A percentile compares a stretch with the other conserved stretches of the same genome.
Conservation (phyloP, 1,139 yeast species). For the Saccharomycopsis hybrid region DNA sequence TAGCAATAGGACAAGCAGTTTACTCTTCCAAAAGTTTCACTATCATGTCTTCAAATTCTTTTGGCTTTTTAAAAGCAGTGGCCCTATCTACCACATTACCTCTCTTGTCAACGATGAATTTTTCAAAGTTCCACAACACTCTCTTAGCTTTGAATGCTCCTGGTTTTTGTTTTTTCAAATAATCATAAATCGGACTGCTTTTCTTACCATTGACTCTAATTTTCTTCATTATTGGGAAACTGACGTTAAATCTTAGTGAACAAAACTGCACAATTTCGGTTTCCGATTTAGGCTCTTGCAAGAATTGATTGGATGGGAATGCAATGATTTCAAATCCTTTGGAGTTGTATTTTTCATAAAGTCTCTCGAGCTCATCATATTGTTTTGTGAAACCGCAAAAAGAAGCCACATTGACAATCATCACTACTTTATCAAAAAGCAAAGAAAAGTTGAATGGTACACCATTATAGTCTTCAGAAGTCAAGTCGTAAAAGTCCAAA, state of each 20-base stretch:
- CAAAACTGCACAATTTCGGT: constrained; percentile 54
- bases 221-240: constrained; percentile 59
- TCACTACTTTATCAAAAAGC: constrained; percentile 81
- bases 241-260: constrained; percentile 55
- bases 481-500: constrained; percentile 62
- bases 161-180: constrained; percentile 48
- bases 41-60: constrained; percentile 44
- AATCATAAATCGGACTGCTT: constrained; percentile 69
- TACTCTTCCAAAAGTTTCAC: constrained; percentile 22
- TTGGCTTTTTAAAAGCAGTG: constrained; percentile 63
- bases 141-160: constrained; percentile 75
- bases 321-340: constrained; percentile 70
- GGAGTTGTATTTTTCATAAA: constrained; percentile 64
- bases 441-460: constrained; percentile 60
- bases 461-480: constrained; percentile 52
- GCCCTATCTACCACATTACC: constrained; percentile 67
- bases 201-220: constrained; percentile 76
- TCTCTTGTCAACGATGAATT: constrained; percentile 58
- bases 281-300: constrained; percentile 65
- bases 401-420: constrained; percentile 88
- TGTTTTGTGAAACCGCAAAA: constrained; percentile 87
- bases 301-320: constrained; percentile 87
- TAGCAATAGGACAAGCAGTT: background rate
- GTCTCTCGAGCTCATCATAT: constrained; percentile 70
- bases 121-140: constrained; percentile 87